Conservation (phyloP, 2,329 filamentous ascomycete genomes). For the Diaporthe nobilis region DNA sequence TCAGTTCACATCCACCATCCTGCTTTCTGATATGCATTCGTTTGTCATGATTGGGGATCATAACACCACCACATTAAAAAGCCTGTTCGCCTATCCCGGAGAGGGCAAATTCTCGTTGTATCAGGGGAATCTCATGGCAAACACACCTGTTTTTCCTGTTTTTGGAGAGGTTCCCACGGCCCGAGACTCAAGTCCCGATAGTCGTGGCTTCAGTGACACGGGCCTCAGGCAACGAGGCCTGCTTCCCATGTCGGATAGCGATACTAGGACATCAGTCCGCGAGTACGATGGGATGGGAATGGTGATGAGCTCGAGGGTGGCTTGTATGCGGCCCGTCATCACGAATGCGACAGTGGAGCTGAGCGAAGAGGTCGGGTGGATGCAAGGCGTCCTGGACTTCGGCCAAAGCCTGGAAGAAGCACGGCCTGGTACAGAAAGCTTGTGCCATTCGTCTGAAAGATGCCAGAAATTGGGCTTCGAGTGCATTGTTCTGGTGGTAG, state of each 20-base stretch:
- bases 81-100: conserved; percentile 3
- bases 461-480: no score
- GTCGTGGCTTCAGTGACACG: conserved; percentile 27
- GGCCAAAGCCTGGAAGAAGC: no score
- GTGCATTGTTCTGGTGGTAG: no score
- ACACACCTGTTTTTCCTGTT: not conserved
- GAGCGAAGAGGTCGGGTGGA: no score
- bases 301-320: conserved; percentile 16
- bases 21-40: conserved; percentile 10
- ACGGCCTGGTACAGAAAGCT: no score
- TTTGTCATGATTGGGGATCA: conserved; percentile 8
- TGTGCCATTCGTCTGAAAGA: no score
- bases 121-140: not conserved
- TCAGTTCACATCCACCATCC: conserved; percentile 21
- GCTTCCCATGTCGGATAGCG: not conserved
- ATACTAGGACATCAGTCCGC: not conserved
- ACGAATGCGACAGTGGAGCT: no score
- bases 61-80: not conserved
- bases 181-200: not conserved
- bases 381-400: no score
- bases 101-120: not conserved
- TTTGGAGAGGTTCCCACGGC: conserved; percentile 6
- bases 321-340: conserved; percentile 25
- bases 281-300: conserved; percentile 18
- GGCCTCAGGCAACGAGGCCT: conserved; percentile 22